Percentiles rank a stretch among this genome's conserved stretches.
Evolutionary conservation across 164 flowering plant genomes (phyloP).

Genomic region (Amborella trichopoda): DNA sequence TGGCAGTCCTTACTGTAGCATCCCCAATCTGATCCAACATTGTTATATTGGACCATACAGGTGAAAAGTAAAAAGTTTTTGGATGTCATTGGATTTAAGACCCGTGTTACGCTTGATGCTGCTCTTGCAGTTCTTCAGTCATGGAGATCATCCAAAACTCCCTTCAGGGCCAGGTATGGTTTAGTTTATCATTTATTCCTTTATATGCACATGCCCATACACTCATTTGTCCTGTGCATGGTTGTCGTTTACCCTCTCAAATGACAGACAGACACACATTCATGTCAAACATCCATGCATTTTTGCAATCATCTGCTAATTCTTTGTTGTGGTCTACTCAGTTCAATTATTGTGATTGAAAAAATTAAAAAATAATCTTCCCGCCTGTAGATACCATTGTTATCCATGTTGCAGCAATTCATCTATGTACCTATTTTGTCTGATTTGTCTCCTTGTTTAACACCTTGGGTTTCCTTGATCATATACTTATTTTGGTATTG

Average conservation of each 20-base stretch:
- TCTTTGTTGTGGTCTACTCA: neutral
- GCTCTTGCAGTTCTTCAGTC: slow-evolving; percentile 28
- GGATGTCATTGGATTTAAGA: slow-evolving; percentile 60
- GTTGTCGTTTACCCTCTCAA: neutral
- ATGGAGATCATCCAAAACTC: slow-evolving; percentile 36
- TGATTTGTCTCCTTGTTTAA: neutral
- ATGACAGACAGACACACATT: neutral
- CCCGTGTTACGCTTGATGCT: slow-evolving; percentile 56
- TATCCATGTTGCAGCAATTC: too few species aligned
- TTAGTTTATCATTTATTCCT: too few species aligned
- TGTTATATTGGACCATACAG: slow-evolving; percentile 19
- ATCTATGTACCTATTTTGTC: neutral
- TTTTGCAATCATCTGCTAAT: neutral
- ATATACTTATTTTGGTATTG: too few species aligned
- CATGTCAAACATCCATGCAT: neutral
- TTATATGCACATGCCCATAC: neutral
- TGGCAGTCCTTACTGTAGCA: neutral
- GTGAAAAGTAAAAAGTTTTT: slow-evolving; percentile 44
- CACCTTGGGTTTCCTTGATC: too few species aligned
- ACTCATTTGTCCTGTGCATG: neutral
- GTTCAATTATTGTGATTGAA: neutral
- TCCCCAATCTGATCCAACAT: neutral
- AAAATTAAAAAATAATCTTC: neutral
- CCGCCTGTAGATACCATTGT: neutral
- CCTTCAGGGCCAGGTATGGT: slow-evolving; percentile 73